Percentiles rank a stretch among this genome's conserved stretches.
These are phyloP conservation scores for Penicillium canariense DNA, from an alignment of 495 filamentous ascomycete genomes.

Conservation along the genomic window DNA sequence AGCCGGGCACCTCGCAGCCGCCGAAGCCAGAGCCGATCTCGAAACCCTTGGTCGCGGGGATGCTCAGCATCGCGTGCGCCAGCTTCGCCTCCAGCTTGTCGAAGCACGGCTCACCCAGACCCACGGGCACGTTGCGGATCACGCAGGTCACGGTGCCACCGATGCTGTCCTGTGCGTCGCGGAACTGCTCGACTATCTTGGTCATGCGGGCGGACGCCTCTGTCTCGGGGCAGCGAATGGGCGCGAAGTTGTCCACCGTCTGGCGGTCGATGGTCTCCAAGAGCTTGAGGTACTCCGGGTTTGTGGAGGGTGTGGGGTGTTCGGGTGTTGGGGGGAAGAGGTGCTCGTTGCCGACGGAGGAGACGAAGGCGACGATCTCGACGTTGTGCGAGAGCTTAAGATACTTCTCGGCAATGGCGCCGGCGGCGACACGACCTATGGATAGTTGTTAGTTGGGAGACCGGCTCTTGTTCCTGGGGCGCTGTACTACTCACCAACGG, in stretches of 20 bases:
- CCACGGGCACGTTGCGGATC: conserved; percentile 83
- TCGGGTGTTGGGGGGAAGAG: conserved; percentile 78
- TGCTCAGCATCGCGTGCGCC: conserved; percentile 94
- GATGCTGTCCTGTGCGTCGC: conserved; percentile 81
- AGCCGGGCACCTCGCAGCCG: conserved; percentile 84
- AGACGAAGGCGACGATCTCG: conserved; percentile 89
- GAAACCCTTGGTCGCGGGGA: conserved; percentile 96
- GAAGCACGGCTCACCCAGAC: conserved; percentile 92
- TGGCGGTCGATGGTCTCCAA: conserved; percentile 71
- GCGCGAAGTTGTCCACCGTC: conserved; percentile 78
- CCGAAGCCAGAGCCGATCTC: conserved; percentile 94
- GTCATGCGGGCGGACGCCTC: conserved; percentile 69
- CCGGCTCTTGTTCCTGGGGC: background rate
- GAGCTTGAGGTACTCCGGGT: conserved; percentile 78
- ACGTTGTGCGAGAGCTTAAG: conserved; percentile 74
- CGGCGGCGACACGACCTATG: conserved; percentile 81
- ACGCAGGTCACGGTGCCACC: conserved; percentile 96
- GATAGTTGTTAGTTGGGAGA: conserved; percentile 1
- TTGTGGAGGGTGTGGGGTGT: conserved; percentile 71
- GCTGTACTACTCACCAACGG: conserved; percentile 60
- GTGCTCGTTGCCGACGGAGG: conserved; percentile 78
- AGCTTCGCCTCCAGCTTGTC: conserved; percentile 94
- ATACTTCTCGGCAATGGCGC: conserved; percentile 94
- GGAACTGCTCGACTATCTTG: conserved; percentile 73
- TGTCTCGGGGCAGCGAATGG: conserved; percentile 80